Conservation (phyloP, 108 stramenopile species). For the Asterionellopsis glacialis region DNA sequence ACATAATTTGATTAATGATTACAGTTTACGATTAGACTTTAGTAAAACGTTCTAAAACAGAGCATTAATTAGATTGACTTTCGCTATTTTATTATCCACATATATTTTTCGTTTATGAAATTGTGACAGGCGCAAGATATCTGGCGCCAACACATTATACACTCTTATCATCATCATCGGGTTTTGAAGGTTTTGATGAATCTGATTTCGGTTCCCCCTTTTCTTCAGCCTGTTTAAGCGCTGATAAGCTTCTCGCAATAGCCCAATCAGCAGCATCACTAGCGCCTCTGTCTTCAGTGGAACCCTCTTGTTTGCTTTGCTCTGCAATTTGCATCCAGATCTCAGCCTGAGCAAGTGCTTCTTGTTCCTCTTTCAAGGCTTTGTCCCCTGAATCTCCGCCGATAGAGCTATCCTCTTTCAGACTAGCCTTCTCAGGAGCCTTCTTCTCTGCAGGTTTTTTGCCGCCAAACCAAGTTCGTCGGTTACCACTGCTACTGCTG, state of each 20-base stretch:
- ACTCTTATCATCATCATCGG: conserved; percentile 3
- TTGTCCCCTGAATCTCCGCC: conserved; percentile 16
- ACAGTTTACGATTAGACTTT: too few relatives aligned
- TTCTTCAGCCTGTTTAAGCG: conserved; percentile 37
- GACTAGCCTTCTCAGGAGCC: neutral
- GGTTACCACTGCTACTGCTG: neutral
- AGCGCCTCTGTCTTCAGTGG: conserved; percentile 43
- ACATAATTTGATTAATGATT: too few relatives aligned
- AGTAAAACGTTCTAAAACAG: too few relatives aligned
- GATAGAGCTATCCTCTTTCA: neutral
- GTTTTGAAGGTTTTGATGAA: neutral
- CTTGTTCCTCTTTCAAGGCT: conserved; percentile 62
- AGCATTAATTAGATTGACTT: too few relatives aligned
- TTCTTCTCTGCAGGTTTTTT: neutral
- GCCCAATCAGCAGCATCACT: conserved; percentile 87
- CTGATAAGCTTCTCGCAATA: conserved; percentile 63
- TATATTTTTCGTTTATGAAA: too few relatives aligned
- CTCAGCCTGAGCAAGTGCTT: conserved; percentile 75
- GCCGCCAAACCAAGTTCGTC: neutral
- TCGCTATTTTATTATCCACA: too few relatives aligned
- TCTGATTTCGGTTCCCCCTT: neutral
- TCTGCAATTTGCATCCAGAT: conserved; percentile 83
- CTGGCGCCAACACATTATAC: neutral
- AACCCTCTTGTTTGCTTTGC: conserved; percentile 67
- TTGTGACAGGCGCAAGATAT: too few relatives aligned